These are phyloP conservation scores for Globisporangium cystogenes DNA, from an alignment of 352 stramenopile species.

Conservation along the genomic window DNA sequence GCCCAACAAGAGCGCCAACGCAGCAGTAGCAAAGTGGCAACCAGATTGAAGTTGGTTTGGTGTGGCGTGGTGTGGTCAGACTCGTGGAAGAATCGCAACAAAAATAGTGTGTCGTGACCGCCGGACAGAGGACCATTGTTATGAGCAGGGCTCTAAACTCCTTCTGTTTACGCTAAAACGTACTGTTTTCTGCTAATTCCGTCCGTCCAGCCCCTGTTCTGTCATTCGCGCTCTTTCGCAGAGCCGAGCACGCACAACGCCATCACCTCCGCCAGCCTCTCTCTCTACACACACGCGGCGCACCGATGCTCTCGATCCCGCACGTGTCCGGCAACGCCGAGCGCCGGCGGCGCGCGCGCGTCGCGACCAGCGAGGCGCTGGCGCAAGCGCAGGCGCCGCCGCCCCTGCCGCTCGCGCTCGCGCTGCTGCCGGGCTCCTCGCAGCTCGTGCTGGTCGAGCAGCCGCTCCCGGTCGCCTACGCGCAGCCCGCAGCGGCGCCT, in stretches of 20 bases:
- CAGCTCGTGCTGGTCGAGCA: conserved; percentile 13
- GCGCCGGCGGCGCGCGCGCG: conserved; percentile 4
- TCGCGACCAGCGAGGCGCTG: not conserved
- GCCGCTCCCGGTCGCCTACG: not conserved
- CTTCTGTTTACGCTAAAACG: not conserved
- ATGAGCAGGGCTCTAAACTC: not conserved
- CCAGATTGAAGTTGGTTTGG: too few relatives aligned
- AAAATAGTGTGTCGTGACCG: too few relatives aligned
- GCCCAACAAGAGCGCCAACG: too few relatives aligned
- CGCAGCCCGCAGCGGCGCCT: too few relatives aligned
- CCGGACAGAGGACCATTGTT: not conserved
- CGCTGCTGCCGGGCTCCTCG: conserved; percentile 6
- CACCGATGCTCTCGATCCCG: conserved; percentile 23
- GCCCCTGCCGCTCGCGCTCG: conserved; percentile 3
- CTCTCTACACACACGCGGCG: not conserved
- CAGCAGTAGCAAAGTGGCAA: too few relatives aligned
- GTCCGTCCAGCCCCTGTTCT: not conserved
- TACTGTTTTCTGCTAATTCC: not conserved
- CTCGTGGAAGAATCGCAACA: not conserved
- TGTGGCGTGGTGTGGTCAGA: too few relatives aligned
- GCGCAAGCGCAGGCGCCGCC: not conserved
- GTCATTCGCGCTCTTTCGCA: not conserved
- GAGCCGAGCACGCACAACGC: not conserved
- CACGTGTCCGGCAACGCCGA: conserved; percentile 16
- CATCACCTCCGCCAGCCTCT: conserved; percentile 1